These are phyloP conservation scores for Nicotiana obtusifolia DNA, from an alignment of 257 asterid species.

Conservation along the genomic window DNA sequence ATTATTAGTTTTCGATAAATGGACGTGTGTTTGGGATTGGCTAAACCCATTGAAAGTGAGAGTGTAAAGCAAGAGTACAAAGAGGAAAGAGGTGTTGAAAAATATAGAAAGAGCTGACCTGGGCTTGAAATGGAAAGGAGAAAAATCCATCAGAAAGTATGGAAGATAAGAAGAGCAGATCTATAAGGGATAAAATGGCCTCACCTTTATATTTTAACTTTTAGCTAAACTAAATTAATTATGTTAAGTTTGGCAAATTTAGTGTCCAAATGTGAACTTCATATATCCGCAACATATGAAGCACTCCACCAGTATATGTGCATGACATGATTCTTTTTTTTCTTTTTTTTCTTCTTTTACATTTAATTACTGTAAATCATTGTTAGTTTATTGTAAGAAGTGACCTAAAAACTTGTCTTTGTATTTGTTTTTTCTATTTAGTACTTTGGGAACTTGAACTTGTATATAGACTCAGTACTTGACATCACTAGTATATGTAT, in stretches of 20 bases:
- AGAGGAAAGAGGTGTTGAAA: conserved; percentile 37
- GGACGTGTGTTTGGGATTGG: not conserved
- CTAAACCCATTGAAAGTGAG: conserved; percentile 8
- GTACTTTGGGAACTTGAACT: too few relatives aligned
- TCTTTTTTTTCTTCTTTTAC: too few relatives aligned
- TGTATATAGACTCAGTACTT: too few relatives aligned
- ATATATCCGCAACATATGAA: not conserved
- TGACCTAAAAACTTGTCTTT: too few relatives aligned
- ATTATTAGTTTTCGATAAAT: not conserved
- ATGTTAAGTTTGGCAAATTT: not conserved
- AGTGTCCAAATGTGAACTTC: not conserved
- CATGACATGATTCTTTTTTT: not conserved
- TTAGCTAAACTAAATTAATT: not conserved
- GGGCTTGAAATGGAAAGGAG: conserved; percentile 8
- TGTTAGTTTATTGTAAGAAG: too few relatives aligned
- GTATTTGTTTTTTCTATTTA: too few relatives aligned
- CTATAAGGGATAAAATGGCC: not conserved
- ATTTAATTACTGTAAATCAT: too few relatives aligned
- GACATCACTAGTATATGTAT: too few relatives aligned
- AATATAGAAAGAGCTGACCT: conserved; percentile 28
- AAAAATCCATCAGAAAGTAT: conserved; percentile 27
- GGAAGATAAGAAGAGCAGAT: not conserved
- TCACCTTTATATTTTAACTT: not conserved
- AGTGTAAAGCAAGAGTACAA: conserved; percentile 32
- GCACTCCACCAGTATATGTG: too few relatives aligned